Conservation (phyloP, 2,329 filamentous ascomycete species). For the Colletotrichum somersetense region DNA sequence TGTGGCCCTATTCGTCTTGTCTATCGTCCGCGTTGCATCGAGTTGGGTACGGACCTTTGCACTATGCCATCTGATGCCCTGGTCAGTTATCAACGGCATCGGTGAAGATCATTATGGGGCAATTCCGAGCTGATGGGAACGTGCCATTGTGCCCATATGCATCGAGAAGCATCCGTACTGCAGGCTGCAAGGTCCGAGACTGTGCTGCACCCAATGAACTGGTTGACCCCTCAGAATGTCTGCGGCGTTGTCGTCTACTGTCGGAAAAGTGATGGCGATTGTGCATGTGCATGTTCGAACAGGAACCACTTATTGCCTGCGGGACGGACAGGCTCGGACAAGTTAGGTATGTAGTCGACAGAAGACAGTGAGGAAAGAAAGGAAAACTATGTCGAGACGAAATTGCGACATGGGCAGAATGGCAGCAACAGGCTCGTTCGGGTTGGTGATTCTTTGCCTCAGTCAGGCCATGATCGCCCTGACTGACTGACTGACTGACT, state of each 20-base stretch:
- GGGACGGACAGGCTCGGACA: background rate
- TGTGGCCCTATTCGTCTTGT: background rate
- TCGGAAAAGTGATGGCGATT: background rate
- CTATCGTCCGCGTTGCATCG: background rate
- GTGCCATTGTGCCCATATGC: background rate
- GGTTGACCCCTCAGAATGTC: background rate
- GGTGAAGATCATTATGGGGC: background rate
- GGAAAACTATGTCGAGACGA: background rate
- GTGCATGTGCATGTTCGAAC: background rate
- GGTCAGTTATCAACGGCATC: background rate
- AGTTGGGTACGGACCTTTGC: background rate
- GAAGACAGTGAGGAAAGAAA: background rate
- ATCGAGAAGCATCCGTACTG: background rate
- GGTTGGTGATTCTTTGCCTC: background rate
- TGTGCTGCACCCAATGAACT: background rate
- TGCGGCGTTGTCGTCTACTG: background rate
- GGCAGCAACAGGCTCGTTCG: background rate
- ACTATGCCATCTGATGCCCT: background rate
- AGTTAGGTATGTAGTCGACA: background rate
- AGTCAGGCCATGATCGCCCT: background rate
- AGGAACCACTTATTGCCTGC: background rate
- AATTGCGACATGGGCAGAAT: background rate
- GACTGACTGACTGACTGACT: no score
- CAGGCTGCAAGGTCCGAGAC: background rate
- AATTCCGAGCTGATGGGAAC: constrained; percentile 4